A percentile compares a stretch with the other conserved stretches of the same genome.
Evolutionary conservation across 306 rosid genomes (phyloP).

Genomic region (Pyrus communis): DNA sequence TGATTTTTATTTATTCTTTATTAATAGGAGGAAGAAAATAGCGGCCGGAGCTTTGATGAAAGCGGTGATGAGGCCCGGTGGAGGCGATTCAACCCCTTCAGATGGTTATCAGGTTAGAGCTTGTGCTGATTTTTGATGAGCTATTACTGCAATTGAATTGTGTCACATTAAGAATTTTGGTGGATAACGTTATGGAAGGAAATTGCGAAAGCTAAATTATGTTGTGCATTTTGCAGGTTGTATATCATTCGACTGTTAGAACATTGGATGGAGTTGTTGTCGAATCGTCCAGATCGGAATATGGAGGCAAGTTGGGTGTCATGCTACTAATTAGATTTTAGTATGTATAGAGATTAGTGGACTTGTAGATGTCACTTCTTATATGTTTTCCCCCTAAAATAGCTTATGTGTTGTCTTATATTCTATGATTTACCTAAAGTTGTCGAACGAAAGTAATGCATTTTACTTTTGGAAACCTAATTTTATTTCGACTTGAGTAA

Average conservation of each 20-base stretch:
- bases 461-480: not conserved
- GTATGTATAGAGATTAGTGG: not conserved
- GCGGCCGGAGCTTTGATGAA: constrained; percentile 88
- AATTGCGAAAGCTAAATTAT: not conserved
- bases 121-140: not conserved
- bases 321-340: not conserved
- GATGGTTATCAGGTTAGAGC: constrained; percentile 80
- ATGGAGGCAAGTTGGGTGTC: constrained; percentile 58
- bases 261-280: constrained; percentile 88
- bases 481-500: not conserved
- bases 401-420: not conserved
- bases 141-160: not conserved
- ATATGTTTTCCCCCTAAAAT: not conserved
- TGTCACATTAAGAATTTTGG: not conserved
- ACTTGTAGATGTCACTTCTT: not conserved
- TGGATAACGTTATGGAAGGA: not conserved
- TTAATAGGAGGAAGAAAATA: constrained; percentile 65
- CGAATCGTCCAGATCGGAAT: constrained; percentile 63
- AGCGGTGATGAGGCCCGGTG: constrained; percentile 85
- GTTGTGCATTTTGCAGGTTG: constrained; percentile 44
- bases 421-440: not conserved
- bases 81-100: constrained; percentile 65
- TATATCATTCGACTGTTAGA: constrained; percentile 72
- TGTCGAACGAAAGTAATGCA: not conserved
- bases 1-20: constrained; percentile 11